A percentile compares a stretch with the other conserved stretches of the same genome.
Evolutionary conservation across 768 basidiomycete genomes (phyloP).

Genomic region (Boletus reticuloceps): DNA sequence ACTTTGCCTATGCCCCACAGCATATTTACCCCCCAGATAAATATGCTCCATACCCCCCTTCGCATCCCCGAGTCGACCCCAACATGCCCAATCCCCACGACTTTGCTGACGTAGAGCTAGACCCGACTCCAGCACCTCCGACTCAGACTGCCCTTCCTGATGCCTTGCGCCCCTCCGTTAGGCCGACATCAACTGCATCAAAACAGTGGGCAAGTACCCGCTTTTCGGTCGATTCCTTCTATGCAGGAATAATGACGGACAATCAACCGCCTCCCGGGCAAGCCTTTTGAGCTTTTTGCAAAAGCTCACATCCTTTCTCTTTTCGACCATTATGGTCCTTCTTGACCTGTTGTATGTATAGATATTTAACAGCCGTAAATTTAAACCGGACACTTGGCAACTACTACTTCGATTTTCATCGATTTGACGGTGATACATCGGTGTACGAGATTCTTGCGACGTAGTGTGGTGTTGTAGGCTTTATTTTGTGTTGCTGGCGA

Average conservation of each 20-base stretch:
- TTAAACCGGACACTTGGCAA: slow-evolving; percentile 2
- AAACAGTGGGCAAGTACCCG: slow-evolving; percentile 12
- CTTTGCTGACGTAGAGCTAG: slow-evolving; percentile 4
- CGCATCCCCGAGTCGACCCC: neutral
- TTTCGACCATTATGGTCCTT: neutral
- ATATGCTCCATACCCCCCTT: slow-evolving; percentile 29
- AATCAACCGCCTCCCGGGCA: slow-evolving; percentile 7
- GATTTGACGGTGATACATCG: slow-evolving; percentile 6
- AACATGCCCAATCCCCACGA: slow-evolving; percentile 19
- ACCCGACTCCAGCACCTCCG: slow-evolving; percentile 1
- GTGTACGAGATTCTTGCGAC: slow-evolving; percentile 1
- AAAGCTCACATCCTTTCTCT: neutral
- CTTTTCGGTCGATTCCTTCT: slow-evolving; percentile 31
- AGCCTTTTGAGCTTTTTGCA: slow-evolving; percentile 15
- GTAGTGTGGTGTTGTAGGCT: slow-evolving; percentile 1
- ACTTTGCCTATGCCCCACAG: slow-evolving; percentile 18
- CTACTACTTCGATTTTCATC: slow-evolving; percentile 1
- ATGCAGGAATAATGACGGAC: slow-evolving; percentile 18
- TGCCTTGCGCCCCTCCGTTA: slow-evolving; percentile 16
- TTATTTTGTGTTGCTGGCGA: neutral
- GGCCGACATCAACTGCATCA: neutral
- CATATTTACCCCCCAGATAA: slow-evolving; percentile 23
- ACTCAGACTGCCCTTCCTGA: slow-evolving; percentile 4
- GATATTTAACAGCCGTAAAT: slow-evolving; percentile 20
- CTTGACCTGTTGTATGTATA: slow-evolving; percentile 9